Conservation (phyloP, 2,329 filamentous ascomycete genomes). For the Hypoxylon sp. region DNA sequence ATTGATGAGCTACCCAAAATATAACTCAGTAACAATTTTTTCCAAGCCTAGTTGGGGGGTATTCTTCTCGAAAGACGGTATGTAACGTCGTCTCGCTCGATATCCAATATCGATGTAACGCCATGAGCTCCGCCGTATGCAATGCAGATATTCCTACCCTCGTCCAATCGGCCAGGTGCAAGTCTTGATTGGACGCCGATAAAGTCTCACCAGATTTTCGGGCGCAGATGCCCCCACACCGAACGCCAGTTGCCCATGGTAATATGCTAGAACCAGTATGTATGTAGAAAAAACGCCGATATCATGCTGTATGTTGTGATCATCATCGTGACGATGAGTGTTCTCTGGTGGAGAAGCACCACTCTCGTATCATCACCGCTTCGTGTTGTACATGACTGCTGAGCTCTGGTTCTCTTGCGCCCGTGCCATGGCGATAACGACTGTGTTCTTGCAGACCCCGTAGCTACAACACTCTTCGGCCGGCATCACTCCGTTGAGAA, state of each 20-base stretch:
- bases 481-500: constrained; percentile 63
- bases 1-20: constrained; percentile 32
- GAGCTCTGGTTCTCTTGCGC: constrained; percentile 23
- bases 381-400: constrained; percentile 39
- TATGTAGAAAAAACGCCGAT: constrained; percentile 37
- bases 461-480: constrained; percentile 70
- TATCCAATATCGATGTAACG: constrained; percentile 39
- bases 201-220: constrained; percentile 20
- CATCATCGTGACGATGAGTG: constrained; percentile 13
- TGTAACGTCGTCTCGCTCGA: constrained; percentile 39
- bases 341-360: constrained; percentile 13
- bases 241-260: constrained; percentile 35
- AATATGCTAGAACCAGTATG: constrained; percentile 34
- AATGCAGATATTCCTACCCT: constrained; percentile 27
- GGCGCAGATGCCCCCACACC: constrained; percentile 34
- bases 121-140: constrained; percentile 38
- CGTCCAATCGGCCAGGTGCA: constrained; percentile 33
- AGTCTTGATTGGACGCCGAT: constrained; percentile 30
- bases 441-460: constrained; percentile 66
- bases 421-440: constrained; percentile 63
- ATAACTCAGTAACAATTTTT: constrained; percentile 21
- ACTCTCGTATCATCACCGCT: constrained; percentile 31
- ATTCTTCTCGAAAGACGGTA: constrained; percentile 33
- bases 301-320: constrained; percentile 34
- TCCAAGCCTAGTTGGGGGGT: constrained; percentile 25